Evolutionary conservation across 805 yeast species (phyloP), one percentile per base, ranked within the genome.

Genomic region (Lachancea lanzarotensis): DNA sequence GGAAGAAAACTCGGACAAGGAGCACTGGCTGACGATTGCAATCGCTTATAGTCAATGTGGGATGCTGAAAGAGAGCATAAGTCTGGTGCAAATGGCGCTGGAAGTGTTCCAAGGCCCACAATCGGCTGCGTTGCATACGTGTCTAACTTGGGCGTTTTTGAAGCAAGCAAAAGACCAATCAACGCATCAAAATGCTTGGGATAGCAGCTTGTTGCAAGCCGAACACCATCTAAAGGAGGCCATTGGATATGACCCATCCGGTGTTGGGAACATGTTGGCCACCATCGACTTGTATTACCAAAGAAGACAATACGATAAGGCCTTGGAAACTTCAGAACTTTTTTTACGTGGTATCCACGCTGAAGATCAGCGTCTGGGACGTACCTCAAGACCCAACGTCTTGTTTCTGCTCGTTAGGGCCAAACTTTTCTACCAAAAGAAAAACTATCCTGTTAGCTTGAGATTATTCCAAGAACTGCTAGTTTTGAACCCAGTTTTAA

Each of bases 401-500:
- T 77, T 78, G 61, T 96, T 96, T 1, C 64, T 85, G 39, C 59
- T 91, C 45, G 90, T 95, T 22, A 84, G 86, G 56, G 98, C 97
- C 2, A 86, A 90, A 51, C 71, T 88, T 29, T 67, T 81, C 29
- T 82, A 86, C 58, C 76, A 76, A 50, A 84, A 82, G 62, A 81
- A 79, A 48, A 84, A 84, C 59, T 89, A 81, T 63, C 62, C 74
- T 19, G 79, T 75, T 5, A 89, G 96, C 13, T 73, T 93, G 55
- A 82, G 82, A 60, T 63, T 85, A 27, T 93, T 86, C 66, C 99
- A 93, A 70, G 84, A 83, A 51, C 81, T 85, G 7, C 70, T 93
- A 52, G 73, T 82, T 29, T 71, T 81, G 40, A 82, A 88, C 50
- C 97, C 97, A 2, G 61, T 83, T 31, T 68, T 84, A 53, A 76